Conservation (phyloP, 169 alveolate species). For the Pseudocohnilembus persalinus region DNA sequence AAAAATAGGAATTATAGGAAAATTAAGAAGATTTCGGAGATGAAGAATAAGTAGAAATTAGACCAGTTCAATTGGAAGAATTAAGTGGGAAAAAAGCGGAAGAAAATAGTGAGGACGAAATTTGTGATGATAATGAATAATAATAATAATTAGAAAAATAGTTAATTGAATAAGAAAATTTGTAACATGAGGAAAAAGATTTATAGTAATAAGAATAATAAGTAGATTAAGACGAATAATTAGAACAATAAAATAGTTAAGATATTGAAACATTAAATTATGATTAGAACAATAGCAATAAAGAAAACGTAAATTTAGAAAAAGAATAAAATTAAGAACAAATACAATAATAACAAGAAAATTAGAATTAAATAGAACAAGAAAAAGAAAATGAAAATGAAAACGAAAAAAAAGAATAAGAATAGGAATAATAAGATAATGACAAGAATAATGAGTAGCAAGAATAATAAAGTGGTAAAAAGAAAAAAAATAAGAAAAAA, state of each 20-base stretch:
- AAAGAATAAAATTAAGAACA: neutral
- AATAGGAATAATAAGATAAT: neutral
- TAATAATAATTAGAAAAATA: neutral
- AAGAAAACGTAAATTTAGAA: neutral
- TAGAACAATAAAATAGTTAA: too few relatives aligned
- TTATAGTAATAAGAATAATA: neutral
- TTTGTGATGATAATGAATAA: neutral
- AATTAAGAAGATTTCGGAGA: neutral
- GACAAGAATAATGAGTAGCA: neutral
- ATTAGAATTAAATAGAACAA: neutral
- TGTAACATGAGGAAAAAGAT: neutral
- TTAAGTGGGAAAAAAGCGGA: neutral
- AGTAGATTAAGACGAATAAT: neutral
- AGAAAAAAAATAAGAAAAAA: neutral
- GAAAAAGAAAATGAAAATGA: neutral
- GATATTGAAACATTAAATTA: neutral
- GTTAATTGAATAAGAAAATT: neutral
- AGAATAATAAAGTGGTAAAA: too few relatives aligned
- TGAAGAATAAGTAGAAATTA: neutral
- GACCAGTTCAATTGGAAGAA: too few relatives aligned
- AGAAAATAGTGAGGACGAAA: neutral
- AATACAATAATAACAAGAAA: too few relatives aligned
- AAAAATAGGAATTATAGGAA: neutral
- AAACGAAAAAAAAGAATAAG: neutral
- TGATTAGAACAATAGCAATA: neutral